Conservation (phyloP, 768 basidiomycete genomes). For the Ramaria sp. region DNA sequence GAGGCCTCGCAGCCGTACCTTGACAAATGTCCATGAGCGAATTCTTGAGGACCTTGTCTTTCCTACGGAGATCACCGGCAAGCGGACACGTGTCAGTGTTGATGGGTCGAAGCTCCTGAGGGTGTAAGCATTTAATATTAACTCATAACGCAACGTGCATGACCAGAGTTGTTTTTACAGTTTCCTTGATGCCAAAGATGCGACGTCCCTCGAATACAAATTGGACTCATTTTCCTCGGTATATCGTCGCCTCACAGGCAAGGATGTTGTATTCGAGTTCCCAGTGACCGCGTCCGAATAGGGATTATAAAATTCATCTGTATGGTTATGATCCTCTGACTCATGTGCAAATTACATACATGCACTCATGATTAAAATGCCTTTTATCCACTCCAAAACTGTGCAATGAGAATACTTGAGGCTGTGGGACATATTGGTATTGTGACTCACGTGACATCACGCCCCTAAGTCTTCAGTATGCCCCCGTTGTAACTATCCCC, state of each 20-base stretch:
- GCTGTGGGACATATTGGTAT: too few species aligned
- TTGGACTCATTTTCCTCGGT: constrained; percentile 98
- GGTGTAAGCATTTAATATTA: constrained; percentile 60
- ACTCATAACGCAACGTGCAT: neutral
- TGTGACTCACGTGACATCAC: constrained; percentile 5
- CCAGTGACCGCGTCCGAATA: constrained; percentile 68
- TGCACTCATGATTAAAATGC: neutral
- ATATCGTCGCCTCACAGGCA: constrained; percentile 90
- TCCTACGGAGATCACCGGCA: constrained; percentile 98
- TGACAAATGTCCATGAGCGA: constrained; percentile 95
- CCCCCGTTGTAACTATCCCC: constrained; percentile 1
- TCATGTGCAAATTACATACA: neutral
- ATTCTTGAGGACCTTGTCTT: constrained; percentile 98
- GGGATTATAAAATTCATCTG: constrained; percentile 25
- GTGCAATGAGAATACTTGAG: too few species aligned
- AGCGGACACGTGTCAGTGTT: constrained; percentile 87
- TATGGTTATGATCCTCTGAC: neutral
- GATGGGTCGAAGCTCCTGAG: constrained; percentile 94
- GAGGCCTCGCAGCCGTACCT: constrained; percentile 91
- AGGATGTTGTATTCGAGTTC: constrained; percentile 94
- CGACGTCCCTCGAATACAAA: constrained; percentile 99
- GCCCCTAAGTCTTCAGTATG: constrained; percentile 9
- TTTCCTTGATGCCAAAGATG: constrained; percentile 95
- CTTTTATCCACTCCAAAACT: neutral
- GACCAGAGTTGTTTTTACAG: constrained; percentile 31